These are phyloP conservation scores for Polygonum aviculare DNA, from an alignment of 148 eudicot species.

Conservation along the genomic window DNA sequence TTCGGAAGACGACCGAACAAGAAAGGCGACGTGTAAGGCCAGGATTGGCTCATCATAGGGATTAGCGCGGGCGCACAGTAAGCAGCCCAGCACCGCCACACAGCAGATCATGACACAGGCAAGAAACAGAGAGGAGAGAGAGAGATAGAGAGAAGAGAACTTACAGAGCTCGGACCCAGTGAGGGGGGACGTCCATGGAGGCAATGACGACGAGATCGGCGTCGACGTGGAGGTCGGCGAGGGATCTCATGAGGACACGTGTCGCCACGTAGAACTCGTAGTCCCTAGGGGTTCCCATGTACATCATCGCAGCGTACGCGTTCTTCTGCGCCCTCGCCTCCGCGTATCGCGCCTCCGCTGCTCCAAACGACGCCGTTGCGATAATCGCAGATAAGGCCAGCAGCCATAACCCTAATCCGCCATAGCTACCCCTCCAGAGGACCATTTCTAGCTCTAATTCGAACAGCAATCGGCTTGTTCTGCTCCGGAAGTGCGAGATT, in stretches of 20 bases:
- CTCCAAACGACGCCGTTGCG: constrained; percentile 4
- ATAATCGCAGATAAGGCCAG: neutral
- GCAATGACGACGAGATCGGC: constrained; percentile 22
- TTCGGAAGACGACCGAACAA: neutral
- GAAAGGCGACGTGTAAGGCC: neutral
- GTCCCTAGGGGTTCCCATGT: constrained; percentile 11
- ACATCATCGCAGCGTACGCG: constrained; percentile 14
- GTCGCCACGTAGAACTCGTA: constrained; percentile 15
- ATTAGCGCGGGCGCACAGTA: neutral
- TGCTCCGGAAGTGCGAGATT: neutral
- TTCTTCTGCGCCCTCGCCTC: constrained; percentile 3
- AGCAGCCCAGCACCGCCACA: neutral
- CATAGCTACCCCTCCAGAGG: neutral
- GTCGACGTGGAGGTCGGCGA: constrained; percentile 12
- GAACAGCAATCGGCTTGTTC: neutral
- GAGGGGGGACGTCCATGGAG: constrained; percentile 13
- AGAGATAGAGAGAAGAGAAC: neutral
- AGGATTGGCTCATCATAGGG: neutral
- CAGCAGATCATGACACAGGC: neutral
- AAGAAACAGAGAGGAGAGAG: neutral
- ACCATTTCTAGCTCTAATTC: neutral
- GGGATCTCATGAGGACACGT: constrained; percentile 10
- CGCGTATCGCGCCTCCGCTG: neutral
- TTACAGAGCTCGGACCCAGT: constrained; percentile 16
- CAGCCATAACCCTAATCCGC: neutral